Evolutionary conservation across 805 yeast genomes (phyloP).

Genomic region (Metschnikowia lachancei): DNA sequence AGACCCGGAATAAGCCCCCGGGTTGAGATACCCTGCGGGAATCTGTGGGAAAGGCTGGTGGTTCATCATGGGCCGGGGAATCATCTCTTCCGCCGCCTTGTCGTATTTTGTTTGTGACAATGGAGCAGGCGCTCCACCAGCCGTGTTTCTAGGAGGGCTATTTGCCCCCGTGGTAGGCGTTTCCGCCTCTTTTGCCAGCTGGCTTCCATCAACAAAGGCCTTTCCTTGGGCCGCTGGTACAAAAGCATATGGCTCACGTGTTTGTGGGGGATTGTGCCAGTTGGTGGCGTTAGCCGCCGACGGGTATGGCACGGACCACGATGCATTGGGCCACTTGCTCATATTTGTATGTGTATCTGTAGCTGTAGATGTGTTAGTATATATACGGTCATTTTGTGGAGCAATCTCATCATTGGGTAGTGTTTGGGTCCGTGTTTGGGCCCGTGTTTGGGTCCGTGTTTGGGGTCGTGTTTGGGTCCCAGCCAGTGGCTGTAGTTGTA

Average conservation of each 20-base stretch:
- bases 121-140: neutral
- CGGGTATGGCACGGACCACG: conserved; percentile 13
- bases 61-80: conserved; percentile 7
- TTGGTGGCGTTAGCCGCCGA: conserved; percentile 1
- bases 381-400: too few species aligned
- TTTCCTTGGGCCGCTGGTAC: conserved; percentile 11
- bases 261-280: conserved; percentile 2
- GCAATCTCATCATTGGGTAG: too few species aligned
- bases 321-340: conserved; percentile 20
- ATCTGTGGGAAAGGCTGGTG: conserved; percentile 8
- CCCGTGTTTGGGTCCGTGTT: too few species aligned
- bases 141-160: neutral
- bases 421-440: too few species aligned
- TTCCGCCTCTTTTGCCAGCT: conserved; percentile 1
- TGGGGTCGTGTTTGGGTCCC: too few species aligned
- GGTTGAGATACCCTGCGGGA: conserved; percentile 1
- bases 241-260: conserved; percentile 6
- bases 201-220: neutral
- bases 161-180: neutral
- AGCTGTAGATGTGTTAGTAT: too few species aligned
- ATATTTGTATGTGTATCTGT: conserved; percentile 4
- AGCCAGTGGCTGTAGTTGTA: too few species aligned
- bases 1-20: neutral
- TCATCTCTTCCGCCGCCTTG: conserved; percentile 2
- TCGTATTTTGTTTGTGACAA: conserved; percentile 4